Conservation (phyloP, 768 basidiomycete genomes). For the Nidula microcarpa region DNA sequence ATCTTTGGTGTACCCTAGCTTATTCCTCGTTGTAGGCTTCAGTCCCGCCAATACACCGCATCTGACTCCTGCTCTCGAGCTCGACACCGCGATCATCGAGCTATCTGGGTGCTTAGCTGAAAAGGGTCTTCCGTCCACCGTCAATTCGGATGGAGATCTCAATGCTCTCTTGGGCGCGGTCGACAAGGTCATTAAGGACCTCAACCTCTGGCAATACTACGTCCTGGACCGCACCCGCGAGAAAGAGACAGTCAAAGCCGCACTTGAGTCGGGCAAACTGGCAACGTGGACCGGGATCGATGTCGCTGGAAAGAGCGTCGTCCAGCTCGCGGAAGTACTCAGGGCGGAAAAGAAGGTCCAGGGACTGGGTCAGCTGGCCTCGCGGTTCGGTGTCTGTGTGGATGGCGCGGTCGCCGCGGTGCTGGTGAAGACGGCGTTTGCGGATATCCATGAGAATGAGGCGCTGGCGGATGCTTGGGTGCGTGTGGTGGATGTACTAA, state of each 20-base stretch:
- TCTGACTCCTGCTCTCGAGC: slow-evolving; percentile 85
- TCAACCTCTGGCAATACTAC: slow-evolving; percentile 93
- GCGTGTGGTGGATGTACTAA: slow-evolving; percentile 78
- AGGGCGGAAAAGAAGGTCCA: slow-evolving; percentile 50
- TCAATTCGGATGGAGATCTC: slow-evolving; percentile 69
- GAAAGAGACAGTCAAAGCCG: slow-evolving; percentile 51
- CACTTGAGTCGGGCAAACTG: slow-evolving; percentile 44
- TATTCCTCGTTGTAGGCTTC: slow-evolving; percentile 53
- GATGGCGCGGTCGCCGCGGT: slow-evolving; percentile 67
- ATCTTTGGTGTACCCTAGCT: not conserved
- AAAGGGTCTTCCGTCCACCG: slow-evolving; percentile 66
- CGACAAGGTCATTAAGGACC: slow-evolving; percentile 50
- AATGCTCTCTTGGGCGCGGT: slow-evolving; percentile 64
- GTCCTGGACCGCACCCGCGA: slow-evolving; percentile 75
- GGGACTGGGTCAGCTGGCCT: slow-evolving; percentile 57
- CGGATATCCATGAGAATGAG: slow-evolving; percentile 41
- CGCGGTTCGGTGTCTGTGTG: slow-evolving; percentile 66
- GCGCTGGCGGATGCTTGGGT: slow-evolving; percentile 71
- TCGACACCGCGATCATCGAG: slow-evolving; percentile 82
- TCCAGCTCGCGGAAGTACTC: slow-evolving; percentile 65
- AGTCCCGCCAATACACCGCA: slow-evolving; percentile 91
- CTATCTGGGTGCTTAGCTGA: slow-evolving; percentile 67
- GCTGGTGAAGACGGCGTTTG: slow-evolving; percentile 67
- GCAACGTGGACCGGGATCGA: slow-evolving; percentile 60
- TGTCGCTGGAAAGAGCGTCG: slow-evolving; percentile 54